Base-by-base conservation (phyloP, 2,329 filamentous ascomycete species). In the Cladophialophora bantiana region DNA sequence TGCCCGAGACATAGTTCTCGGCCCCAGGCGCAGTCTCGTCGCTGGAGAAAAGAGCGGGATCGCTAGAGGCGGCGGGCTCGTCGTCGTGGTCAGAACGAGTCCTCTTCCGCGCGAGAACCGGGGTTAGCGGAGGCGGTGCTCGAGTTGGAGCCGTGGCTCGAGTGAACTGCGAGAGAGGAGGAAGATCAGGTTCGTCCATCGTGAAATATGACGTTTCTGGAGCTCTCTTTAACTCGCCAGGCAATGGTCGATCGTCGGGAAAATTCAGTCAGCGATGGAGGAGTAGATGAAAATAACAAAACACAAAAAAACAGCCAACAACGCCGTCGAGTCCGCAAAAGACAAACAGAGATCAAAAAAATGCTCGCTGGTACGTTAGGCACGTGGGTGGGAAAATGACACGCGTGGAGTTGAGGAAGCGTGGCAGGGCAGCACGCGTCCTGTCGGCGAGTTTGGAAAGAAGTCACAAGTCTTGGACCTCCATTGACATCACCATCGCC, bases 1-100 rank as follows among this genome's bases (percentile, higher is more conserved):
- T 71, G 32, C 62, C 60, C 15, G 40, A 48, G 6, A 52, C 56
- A 64, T 74, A 83, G 59, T 82, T 81, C 71, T 83, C 81, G 13
- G 81, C 68, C 0, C 79, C 79, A 0, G 80, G 81, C 0, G 77
- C 80, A 12, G 80, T 78, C 56, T 83, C 81, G 62, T 83, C 81
- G 64, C 80, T 82, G 0, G 81, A 83, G 72, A 83, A 83, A 1
- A 83, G 71, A 1, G 81, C 80, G 0, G 80, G 79, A 59, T 83
- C 81, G 32, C 70, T 72, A 10, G 71, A 73, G 76, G 63, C 66
- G 12, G 53, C 57, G 6, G 55, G 45, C n/a, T 70, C 68, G 36
- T 68, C 52, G 35, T 61, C 60, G 10, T 65, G 62, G 18, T 68
- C 62, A 76, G 76, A 40, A 79, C 76, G 52, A 76, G 77, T 65